Base-by-base conservation (phyloP, 306 rosid genomes). In the Medicago ruthenica region DNA sequence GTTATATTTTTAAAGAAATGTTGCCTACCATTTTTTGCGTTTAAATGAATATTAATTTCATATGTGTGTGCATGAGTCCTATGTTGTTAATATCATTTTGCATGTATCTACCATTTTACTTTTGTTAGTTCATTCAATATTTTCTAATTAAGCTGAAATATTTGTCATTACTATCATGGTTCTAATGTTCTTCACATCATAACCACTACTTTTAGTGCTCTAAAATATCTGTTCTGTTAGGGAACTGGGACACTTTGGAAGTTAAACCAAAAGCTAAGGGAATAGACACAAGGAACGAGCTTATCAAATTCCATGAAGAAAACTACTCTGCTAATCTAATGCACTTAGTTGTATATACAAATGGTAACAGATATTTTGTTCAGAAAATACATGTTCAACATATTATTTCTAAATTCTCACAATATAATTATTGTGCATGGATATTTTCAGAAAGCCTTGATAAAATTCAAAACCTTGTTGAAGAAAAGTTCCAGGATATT, bases 191-290 rank as follows among this genome's bases (percentile, higher is more conserved):
- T 65, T 80, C 20, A n/a, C 60, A 54, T 67, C 67, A 68, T 42
- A 48, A n/a, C 59, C 73, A 79, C 50, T 67, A 17, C 73, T 58
- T 20, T 13, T 63, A 16, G 37, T 71, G 51, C 66, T 54, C 67
- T 79, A 57, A 80, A 69, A 70, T 18, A 45, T n/a, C 9, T 48
- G 39, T 24, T 18, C 83, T 70, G 6, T 65, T 63, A 95, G 99
- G 99, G 77, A 95, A 84, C 73, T 90, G 93, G 99, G 97, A 95
- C 42, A 95, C 99, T 55, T 84, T 95, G 97, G 97, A 90, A 81
- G 96, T 90, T 81, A 86, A 79, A 78, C 99, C 99, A 18, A 95
- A 89, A 83, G 89, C 86, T 40, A 90, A 82, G 73, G 99, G 99
- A 70, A 9, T 92, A 79, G 96, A 95, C 82, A 88, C 96, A 67